phyloP scores from a whole-genome alignment of 208 protist species.

The Trichomonas gallinae region DNA sequence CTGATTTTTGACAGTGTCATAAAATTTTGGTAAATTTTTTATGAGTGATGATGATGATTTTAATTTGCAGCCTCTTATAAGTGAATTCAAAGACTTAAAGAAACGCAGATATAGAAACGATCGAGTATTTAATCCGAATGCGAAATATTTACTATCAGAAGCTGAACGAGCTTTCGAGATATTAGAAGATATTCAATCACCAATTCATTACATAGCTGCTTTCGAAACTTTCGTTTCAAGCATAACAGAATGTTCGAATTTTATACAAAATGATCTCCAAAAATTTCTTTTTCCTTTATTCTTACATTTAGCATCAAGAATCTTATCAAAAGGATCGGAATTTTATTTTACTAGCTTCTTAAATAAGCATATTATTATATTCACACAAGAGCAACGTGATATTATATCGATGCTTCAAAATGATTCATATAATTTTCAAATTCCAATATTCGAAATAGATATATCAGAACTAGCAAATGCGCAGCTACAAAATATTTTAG shows the following conservation, averaged over 20 bases:
- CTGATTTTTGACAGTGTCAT: too few species aligned
- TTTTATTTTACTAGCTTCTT: neutral
- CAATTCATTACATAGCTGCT: too few species aligned
- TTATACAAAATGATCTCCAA: neutral
- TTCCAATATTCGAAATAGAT: neutral
- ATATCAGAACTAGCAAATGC: neutral
- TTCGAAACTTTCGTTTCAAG: neutral
- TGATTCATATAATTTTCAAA: neutral
- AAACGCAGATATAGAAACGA: too few species aligned
- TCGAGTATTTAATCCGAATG: too few species aligned
- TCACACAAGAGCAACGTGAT: neutral
- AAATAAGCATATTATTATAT: neutral
- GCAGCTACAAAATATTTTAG: neutral
- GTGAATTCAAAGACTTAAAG: too few species aligned
- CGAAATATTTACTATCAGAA: too few species aligned
- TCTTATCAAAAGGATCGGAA: neutral
- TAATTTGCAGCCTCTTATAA: too few species aligned
- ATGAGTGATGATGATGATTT: too few species aligned
- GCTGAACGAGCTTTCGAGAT: too few species aligned
- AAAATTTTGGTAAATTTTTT: too few species aligned
- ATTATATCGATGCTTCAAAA: neutral
- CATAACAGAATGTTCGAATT: neutral
- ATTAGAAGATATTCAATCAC: too few species aligned
- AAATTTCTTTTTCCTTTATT: neutral
- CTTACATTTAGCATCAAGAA: neutral